phyloP scores from a whole-genome alignment of 441 rosid genomes.

The Adansonia rubrostipa region DNA sequence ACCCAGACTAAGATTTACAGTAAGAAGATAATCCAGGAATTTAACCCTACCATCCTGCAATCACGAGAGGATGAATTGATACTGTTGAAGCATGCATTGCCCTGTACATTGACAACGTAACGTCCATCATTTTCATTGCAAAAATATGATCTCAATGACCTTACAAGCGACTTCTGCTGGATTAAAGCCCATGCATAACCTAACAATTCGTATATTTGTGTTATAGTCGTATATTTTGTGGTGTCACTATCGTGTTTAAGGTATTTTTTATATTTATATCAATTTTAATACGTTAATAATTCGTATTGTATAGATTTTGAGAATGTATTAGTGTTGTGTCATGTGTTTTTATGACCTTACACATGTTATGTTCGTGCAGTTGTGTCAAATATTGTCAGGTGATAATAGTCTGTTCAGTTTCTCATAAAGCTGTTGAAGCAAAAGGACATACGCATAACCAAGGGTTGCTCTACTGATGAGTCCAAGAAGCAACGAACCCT shows the following conservation, averaged over 20 bases:
- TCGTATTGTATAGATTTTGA: no score
- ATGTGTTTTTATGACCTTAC: no score
- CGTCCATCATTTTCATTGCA: conserved; percentile 15
- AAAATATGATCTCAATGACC: conserved; percentile 16
- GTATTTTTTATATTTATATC: no score
- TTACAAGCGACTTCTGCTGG: conserved; percentile 16
- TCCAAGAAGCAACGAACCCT: conserved; percentile 96
- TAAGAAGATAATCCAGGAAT: conserved; percentile 28
- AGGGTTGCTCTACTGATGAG: conserved; percentile 90
- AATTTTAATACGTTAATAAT: no score
- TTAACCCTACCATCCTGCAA: conserved; percentile 84
- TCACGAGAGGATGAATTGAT: conserved; percentile 90
- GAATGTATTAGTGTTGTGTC: no score
- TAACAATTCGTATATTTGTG: no score
- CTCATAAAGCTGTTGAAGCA: conserved; percentile 16
- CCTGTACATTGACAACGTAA: conserved; percentile 51
- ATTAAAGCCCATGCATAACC: conserved; percentile 17
- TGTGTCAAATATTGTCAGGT: no score
- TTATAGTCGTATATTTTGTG: no score
- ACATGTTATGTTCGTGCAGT: no score
- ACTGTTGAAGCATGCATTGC: conserved; percentile 89
- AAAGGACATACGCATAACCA: conserved; percentile 75
- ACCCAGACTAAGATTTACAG: not conserved
- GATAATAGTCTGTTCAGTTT: not conserved
- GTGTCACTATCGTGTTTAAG: no score